Percentiles rank a stretch among this genome's conserved stretches.
These are phyloP conservation scores for Phragmites australis DNA, from an alignment of 176 grass and related monocot species.

Conservation along the genomic window DNA sequence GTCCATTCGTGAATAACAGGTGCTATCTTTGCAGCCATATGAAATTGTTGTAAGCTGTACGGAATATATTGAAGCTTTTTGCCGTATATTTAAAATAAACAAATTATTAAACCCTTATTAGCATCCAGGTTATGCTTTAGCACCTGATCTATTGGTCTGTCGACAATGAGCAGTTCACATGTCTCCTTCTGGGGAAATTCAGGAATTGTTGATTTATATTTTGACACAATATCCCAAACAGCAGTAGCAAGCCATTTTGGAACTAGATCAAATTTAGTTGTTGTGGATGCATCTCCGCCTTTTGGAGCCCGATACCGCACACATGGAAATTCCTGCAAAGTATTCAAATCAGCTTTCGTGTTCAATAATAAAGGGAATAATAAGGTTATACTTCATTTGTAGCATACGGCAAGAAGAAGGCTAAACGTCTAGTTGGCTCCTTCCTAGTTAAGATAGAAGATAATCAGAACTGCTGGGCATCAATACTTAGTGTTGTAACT, in stretches of 20 bases:
- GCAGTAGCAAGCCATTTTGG: slow-evolving; percentile 78
- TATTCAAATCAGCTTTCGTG: slow-evolving; percentile 21
- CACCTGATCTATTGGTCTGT: slow-evolving; percentile 95
- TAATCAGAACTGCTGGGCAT: background rate
- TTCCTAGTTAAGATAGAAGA: slow-evolving; percentile 14
- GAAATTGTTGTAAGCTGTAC: slow-evolving; percentile 42
- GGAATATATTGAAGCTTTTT: slow-evolving; percentile 25
- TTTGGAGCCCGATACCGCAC: slow-evolving; percentile 87
- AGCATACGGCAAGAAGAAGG: slow-evolving; percentile 9
- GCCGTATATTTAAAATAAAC: background rate
- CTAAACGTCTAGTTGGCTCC: background rate
- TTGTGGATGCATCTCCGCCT: slow-evolving; percentile 44
- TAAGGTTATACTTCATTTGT: background rate
- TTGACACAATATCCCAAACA: slow-evolving; percentile 82
- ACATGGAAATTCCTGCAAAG: slow-evolving; percentile 75
- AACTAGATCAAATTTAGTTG: slow-evolving; percentile 57
- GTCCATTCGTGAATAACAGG: slow-evolving; percentile 99
- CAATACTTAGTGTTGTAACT: slow-evolving; percentile 17
- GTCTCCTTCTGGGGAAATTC: slow-evolving; percentile 98
- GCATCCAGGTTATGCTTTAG: slow-evolving; percentile 25
- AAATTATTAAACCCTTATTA: slow-evolving; percentile 9
- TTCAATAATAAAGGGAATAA: slow-evolving; percentile 25
- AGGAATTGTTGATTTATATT: slow-evolving; percentile 84
- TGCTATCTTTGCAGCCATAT: slow-evolving; percentile 75
- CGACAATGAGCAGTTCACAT: slow-evolving; percentile 83